These are phyloP conservation scores for Wickerhamiella azymoides DNA, from an alignment of 805 yeast species.

Conservation along the genomic window DNA sequence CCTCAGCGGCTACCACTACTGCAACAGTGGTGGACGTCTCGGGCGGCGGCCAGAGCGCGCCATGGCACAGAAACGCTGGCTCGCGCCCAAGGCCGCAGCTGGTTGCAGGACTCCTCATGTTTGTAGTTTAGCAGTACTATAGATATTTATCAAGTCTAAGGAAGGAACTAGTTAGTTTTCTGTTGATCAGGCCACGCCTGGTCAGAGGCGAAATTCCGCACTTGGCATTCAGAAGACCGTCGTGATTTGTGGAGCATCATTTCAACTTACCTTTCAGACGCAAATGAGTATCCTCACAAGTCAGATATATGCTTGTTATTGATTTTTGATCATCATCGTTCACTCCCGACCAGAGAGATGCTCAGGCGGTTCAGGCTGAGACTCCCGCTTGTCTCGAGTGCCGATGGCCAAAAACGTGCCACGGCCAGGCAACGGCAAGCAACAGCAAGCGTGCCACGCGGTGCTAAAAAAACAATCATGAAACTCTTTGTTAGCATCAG, in stretches of 20 bases:
- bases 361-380: neutral
- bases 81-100: too few relatives aligned
- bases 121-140: neutral
- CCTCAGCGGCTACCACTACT: neutral
- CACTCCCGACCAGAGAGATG: slow-evolving; percentile 3
- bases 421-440: too few relatives aligned
- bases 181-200: slow-evolving; percentile 50
- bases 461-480: neutral
- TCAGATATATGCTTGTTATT: slow-evolving; percentile 99
- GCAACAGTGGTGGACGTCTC: neutral
- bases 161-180: neutral
- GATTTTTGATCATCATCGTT: slow-evolving; percentile 40
- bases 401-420: neutral
- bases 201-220: slow-evolving; percentile 79
- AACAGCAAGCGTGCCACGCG: too few relatives aligned
- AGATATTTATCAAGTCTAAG: neutral
- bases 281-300: slow-evolving; percentile 45
- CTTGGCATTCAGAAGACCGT: slow-evolving; percentile 51
- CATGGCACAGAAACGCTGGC: neutral
- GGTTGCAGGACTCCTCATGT: neutral
- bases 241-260: slow-evolving; percentile 59
- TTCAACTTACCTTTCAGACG: slow-evolving; percentile 37
- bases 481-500: slow-evolving; percentile 35
- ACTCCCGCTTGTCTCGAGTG: neutral
- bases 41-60: neutral